Percentiles rank a stretch among this genome's conserved stretches.
phyloP scores from a whole-genome alignment of 169 alveolate genomes.

The Perkinsus chesapeaki region DNA sequence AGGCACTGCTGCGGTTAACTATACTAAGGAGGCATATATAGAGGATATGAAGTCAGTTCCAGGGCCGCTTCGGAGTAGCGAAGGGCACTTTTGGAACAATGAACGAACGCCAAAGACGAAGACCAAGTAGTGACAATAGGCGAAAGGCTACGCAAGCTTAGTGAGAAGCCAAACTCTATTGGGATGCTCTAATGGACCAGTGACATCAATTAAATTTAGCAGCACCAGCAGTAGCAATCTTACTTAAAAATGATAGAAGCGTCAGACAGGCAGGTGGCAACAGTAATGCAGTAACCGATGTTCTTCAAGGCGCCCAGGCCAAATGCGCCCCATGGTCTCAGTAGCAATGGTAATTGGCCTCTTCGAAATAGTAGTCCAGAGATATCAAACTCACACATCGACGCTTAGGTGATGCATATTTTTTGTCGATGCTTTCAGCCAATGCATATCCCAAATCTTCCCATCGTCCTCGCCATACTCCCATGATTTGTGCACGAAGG shows the following conservation, averaged over 20 bases:
- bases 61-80: not conserved
- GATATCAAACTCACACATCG: not conserved
- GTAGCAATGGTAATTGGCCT: not conserved
- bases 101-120: not conserved
- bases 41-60: not conserved
- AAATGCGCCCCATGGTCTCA: not conserved
- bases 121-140: not conserved
- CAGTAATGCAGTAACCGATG: not conserved
- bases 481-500: not conserved
- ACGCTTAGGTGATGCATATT: not conserved
- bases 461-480: not conserved
- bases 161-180: not conserved
- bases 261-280: not conserved
- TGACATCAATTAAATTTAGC: not conserved
- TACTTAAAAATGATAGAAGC: not conserved
- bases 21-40: not conserved
- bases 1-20: not conserved
- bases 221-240: not conserved
- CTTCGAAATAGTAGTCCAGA: not conserved
- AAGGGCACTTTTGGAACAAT: not conserved
- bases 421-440: not conserved
- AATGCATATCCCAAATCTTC: not conserved
- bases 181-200: not conserved
- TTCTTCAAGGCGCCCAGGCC: not conserved
- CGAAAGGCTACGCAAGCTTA: not conserved